These are phyloP conservation scores for Sarocladium kiliense DNA, from an alignment of 2,329 filamentous ascomycete genomes.

Conservation along the genomic window DNA sequence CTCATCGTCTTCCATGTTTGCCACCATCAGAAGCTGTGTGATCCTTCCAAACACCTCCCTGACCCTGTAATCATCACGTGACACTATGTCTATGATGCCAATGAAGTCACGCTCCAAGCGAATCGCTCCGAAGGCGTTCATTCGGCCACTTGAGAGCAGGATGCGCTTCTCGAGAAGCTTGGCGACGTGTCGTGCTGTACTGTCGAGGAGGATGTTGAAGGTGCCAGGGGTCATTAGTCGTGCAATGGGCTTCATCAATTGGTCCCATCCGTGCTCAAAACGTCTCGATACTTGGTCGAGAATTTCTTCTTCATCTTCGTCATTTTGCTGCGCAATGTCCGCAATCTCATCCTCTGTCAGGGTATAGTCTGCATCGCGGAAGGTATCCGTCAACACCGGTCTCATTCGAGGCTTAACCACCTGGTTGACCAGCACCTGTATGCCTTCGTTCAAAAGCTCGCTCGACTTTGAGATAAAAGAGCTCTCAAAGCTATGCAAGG, in stretches of 20 bases:
- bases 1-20: constrained; percentile 94
- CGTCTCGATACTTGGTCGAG: constrained; percentile 69
- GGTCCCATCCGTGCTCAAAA: constrained; percentile 82
- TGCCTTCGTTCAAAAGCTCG: constrained; percentile 78
- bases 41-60: constrained; percentile 73
- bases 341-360: constrained; percentile 57
- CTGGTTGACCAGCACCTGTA: constrained; percentile 80
- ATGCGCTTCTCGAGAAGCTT: constrained; percentile 82
- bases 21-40: constrained; percentile 75
- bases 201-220: constrained; percentile 69
- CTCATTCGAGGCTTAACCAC: constrained; percentile 82
- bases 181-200: constrained; percentile 69
- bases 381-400: constrained; percentile 79
- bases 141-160: constrained; percentile 71
- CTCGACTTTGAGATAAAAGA: constrained; percentile 72
- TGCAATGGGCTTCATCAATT: constrained; percentile 76
- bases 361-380: constrained; percentile 86
- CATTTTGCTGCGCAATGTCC: constrained; percentile 49
- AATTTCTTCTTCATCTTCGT: constrained; percentile 47
- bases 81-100: constrained; percentile 64
- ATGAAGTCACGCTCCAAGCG: constrained; percentile 80
- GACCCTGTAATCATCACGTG: constrained; percentile 68
- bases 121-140: constrained; percentile 77
- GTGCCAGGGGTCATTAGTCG: constrained; percentile 76
- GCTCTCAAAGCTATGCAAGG: constrained; percentile 63